Conservation (phyloP, 2,329 filamentous ascomycete species). For the Penicillium sp. region DNA sequence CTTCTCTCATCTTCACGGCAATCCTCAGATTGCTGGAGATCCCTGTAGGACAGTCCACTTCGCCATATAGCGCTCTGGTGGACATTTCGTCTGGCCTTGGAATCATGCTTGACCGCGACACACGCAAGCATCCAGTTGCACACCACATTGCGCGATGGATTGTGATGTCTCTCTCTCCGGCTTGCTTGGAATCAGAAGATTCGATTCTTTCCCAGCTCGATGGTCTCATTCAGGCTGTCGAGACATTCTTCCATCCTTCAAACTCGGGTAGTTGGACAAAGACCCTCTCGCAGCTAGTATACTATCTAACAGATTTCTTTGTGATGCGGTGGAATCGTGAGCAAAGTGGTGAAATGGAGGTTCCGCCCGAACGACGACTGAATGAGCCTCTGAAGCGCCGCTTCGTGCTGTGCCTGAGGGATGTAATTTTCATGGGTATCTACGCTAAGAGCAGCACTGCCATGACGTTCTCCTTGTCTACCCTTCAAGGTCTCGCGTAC, state of each 20-base stretch:
- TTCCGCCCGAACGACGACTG: conserved; percentile 75
- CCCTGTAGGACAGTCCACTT: conserved; percentile 91
- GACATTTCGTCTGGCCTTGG: conserved; percentile 82
- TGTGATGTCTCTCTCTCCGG: conserved; percentile 85
- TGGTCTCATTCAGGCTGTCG: conserved; percentile 87
- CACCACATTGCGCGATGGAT: conserved; percentile 94
- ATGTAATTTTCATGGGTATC: conserved; percentile 97
- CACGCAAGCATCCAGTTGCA: conserved; percentile 85
- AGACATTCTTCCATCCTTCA: conserved; percentile 98
- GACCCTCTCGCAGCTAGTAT: conserved; percentile 83
- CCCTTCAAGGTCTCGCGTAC: conserved; percentile 83
- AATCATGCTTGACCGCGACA: conserved; percentile 84
- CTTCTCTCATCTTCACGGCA: conserved; percentile 87
- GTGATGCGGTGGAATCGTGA: conserved; percentile 97
- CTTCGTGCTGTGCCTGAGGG: conserved; percentile 83
- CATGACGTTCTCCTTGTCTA: conserved; percentile 86
- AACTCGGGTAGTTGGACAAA: conserved; percentile 92
- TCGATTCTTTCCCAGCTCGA: conserved; percentile 84
- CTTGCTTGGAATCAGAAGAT: conserved; percentile 70
- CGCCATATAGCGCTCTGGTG: conserved; percentile 76
- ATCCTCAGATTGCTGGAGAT: conserved; percentile 89
- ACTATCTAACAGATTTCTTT: conserved; percentile 92
- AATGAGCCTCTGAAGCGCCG: conserved; percentile 78
- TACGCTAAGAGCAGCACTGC: conserved; percentile 93
- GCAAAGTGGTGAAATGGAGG: conserved; percentile 84